A percentile compares a stretch with the other conserved stretches of the same genome.
Conservation (phyloP, 192 early-diverging fungal genomes). For the Umbelopsis ramanniana region DNA sequence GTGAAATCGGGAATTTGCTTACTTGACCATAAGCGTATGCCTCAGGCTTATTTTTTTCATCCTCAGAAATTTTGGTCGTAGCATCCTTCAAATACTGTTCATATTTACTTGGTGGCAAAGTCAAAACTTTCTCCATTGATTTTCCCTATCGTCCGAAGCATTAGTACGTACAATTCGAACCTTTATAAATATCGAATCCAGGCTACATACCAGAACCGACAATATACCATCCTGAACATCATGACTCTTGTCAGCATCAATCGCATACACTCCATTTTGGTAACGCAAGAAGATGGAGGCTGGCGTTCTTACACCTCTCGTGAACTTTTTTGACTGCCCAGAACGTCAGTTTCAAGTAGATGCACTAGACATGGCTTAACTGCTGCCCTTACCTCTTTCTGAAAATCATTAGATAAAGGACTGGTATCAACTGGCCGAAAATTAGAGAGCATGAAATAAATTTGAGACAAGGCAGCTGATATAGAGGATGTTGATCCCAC, state of each 20-base stretch:
- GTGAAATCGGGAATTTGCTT: slow-evolving; percentile 7
- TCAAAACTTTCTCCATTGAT: slow-evolving; percentile 88
- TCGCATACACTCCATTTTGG: slow-evolving; percentile 73
- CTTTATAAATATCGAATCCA: neutral
- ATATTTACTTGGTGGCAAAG: slow-evolving; percentile 68
- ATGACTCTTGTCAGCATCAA: slow-evolving; percentile 84
- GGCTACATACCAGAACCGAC: slow-evolving; percentile 61
- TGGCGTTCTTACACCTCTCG: slow-evolving; percentile 66
- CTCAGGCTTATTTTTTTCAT: slow-evolving; percentile 56
- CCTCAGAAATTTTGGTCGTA: slow-evolving; percentile 37
- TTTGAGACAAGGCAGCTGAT: slow-evolving; percentile 72
- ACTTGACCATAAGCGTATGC: slow-evolving; percentile 67
- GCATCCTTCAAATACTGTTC: slow-evolving; percentile 67
- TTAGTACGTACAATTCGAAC: neutral
- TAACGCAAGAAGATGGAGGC: slow-evolving; percentile 74
- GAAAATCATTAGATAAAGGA: slow-evolving; percentile 67
- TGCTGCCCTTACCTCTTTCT: slow-evolving; percentile 50
- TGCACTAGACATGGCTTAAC: neutral
- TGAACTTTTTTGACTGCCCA: slow-evolving; percentile 57
- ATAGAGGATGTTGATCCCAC: slow-evolving; percentile 92
- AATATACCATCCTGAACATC: slow-evolving; percentile 74
- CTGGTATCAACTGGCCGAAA: slow-evolving; percentile 62
- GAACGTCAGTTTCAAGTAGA: neutral
- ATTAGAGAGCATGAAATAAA: slow-evolving; percentile 75
- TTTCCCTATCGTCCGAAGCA: slow-evolving; percentile 60